Base-by-base conservation (phyloP, 2,329 filamentous ascomycete species). In the Torrubiella hemipterigena region DNA sequence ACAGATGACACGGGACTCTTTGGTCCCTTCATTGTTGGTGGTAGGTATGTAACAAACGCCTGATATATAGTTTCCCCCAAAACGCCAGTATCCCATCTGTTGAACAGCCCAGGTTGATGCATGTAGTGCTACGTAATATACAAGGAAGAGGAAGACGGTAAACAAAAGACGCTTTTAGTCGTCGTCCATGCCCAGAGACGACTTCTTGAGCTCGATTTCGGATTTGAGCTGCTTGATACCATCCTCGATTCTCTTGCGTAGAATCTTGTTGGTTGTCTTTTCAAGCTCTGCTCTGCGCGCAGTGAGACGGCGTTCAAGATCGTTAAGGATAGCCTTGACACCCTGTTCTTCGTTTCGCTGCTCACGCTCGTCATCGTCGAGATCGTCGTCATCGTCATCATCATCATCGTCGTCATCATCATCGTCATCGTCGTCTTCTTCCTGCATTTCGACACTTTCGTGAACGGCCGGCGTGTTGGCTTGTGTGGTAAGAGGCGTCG, bases 271-370 rank as follows among this genome's bases (percentile, higher is more conserved):
- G 4, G 47, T 48, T 17, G 59, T 60, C 24, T 49, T 54, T 13
- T 54, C 52, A 29, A 67, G 51, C 40, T 68, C 59, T 5, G 50
- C 52, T 41, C 66, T 55, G 32, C 63, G 55, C 21, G 51, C 49
- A 22, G 56, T 54, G 13, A 73, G 59, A 43, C 67, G 58, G 45
- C 61, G 67, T 48, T 69, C 59, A 35, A 74, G 56, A 31, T 66
- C 59, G 29, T 59, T 55, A 31, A 73, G 65, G 39, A 73, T 69
- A 42, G 67, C 67, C 41, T 65, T 63, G 38, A 71, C 63, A 37
- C 69, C 67, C 39, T 69, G 62, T 38, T 65, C 57, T 38, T 70
- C 61, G 28, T 69, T 64, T 14, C 57, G 55, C 32, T 58, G 54
- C 4, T 63, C 61, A 25, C 63, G 58, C 36, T 67, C 56, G 30